Evolutionary conservation across 257 asterid genomes (phyloP), one percentile per base, ranked within the genome.

Genomic region (Parsonsia alboflavescens): DNA sequence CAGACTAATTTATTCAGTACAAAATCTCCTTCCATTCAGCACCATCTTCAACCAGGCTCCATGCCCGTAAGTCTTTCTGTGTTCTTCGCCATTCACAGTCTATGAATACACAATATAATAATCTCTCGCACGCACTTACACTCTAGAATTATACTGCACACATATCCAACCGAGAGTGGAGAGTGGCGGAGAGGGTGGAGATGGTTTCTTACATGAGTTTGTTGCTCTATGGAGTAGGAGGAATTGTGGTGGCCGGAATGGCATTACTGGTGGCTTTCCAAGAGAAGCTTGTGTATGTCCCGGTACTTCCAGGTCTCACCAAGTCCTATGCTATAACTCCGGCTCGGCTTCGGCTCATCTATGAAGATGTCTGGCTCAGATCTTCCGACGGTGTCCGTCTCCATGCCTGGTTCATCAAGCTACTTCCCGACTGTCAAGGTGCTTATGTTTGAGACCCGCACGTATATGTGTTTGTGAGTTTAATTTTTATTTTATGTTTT

Each of bases 361-460:
- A 89, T 76, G 98, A 95, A 19, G 99, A 95, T 67, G 98, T 95
- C 21, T 92, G 99, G 99, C 97, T 95, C 71, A 89, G 94, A 57
- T 95, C 99, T 57, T 90, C 93, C 71, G 99, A 95, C 72, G 99
- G 98, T 50, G 93, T 95, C 53, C 96, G 97, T 62, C 99, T 95
- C 73, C 99, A 95, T 67, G 88, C 96, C 78, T 95, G 99, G 99
- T 95, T 92, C 80, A 89, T 95, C 75, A 95, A 92, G 83, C 84
- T 85, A 70, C 61, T 85, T 71, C 94, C 98, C 42, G 91, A 92
- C 48, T 85, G 92, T 83, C 80, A 83, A 86, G 99, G 99, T 89
- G 21, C 6, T 10, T 42, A 16, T 9, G 7, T 30, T 30, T 46
- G 24, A 21, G n/a, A 28, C 2, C 3, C 48, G 24, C 59, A 19